Conservation (phyloP, 2,329 filamentous ascomycete species). For the Conoideocrella luteorostrata region DNA sequence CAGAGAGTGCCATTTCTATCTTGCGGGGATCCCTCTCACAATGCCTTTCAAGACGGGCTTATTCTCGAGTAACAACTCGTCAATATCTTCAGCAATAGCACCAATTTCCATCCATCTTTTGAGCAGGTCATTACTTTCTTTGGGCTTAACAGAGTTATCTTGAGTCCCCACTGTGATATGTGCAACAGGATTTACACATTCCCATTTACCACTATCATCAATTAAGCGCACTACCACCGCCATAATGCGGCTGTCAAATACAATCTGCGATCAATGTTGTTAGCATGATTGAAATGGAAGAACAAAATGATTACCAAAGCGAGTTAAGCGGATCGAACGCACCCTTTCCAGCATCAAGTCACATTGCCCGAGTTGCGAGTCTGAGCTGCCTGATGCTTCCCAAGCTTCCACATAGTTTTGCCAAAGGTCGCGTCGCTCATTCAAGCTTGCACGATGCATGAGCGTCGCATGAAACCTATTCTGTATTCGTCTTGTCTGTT, state of each 20-base stretch:
- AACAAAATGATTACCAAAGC: background rate
- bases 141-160: conserved; percentile 70
- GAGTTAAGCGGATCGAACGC: conserved; percentile 15
- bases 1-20: too few species aligned
- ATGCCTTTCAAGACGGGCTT: conserved; percentile 41
- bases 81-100: conserved; percentile 34
- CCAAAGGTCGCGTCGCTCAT: conserved; percentile 66
- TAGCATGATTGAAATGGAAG: background rate
- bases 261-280: conserved; percentile 49
- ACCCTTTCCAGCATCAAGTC: conserved; percentile 57
- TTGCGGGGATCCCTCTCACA: conserved; percentile 43
- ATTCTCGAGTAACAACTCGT: conserved; percentile 43
- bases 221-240: conserved; percentile 75
- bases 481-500: conserved; percentile 69
- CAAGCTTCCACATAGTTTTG: conserved; percentile 61
- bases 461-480: conserved; percentile 88
- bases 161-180: conserved; percentile 89
- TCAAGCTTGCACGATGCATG: conserved; percentile 66
- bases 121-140: conserved; percentile 86
- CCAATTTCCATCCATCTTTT: conserved; percentile 63
- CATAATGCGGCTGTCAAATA: conserved; percentile 87
- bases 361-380: conserved; percentile 51
- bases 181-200: conserved; percentile 69
- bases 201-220: conserved; percentile 50
- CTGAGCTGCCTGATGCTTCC: conserved; percentile 24